Conservation (phyloP, 1,139 yeast species). For the Torulaspora globosa region DNA sequence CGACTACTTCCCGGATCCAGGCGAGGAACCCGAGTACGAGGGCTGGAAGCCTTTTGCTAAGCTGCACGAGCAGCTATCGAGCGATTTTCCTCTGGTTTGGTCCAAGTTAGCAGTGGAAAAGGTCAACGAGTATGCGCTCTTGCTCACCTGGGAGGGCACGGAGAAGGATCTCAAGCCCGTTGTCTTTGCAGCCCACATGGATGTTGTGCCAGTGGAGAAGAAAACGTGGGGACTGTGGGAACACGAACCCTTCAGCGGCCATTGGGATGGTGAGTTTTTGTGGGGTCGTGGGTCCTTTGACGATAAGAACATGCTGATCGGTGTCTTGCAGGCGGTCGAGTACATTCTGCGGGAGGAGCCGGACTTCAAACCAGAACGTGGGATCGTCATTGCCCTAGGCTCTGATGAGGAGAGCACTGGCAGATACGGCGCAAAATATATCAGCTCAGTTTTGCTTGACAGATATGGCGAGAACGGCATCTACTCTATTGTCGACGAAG, state of each 20-base stretch:
- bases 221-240: constrained; percentile 58
- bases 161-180: constrained; percentile 54
- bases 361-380: constrained; percentile 46
- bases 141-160: constrained; percentile 63
- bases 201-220: constrained; percentile 72
- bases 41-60: constrained; percentile 40
- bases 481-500: constrained; percentile 58
- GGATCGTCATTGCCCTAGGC: constrained; percentile 54
- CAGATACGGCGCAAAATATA: constrained; percentile 45
- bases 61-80: constrained; percentile 52
- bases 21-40: constrained; percentile 23
- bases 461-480: constrained; percentile 50
- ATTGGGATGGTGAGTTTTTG: constrained; percentile 45
- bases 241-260: constrained; percentile 63
- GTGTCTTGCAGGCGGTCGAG: constrained; percentile 52
- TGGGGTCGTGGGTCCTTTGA: constrained; percentile 68
- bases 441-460: constrained; percentile 41
- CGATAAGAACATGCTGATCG: constrained; percentile 55
- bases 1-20: constrained; percentile 22
- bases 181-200: constrained; percentile 71
- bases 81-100: constrained; percentile 56
- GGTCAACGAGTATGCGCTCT: constrained; percentile 62
- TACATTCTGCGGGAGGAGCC: constrained; percentile 31
- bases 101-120: constrained; percentile 39
- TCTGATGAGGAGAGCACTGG: constrained; percentile 65